These are phyloP conservation scores for Globisporangium spinosum DNA, from an alignment of 352 stramenopile species.

Conservation along the genomic window DNA sequence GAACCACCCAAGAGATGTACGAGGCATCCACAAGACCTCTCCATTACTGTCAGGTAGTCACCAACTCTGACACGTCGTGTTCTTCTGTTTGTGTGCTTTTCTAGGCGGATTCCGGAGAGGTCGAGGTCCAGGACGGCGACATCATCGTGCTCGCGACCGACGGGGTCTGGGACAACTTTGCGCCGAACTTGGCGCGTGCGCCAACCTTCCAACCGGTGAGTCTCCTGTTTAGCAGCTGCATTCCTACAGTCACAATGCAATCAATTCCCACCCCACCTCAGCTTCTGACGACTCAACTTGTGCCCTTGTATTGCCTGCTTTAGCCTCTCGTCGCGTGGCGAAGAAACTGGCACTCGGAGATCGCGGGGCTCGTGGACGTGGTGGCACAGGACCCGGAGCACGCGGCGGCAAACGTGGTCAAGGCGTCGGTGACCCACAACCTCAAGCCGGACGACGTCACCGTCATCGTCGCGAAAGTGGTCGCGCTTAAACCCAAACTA, in stretches of 20 bases:
- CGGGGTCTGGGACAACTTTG: slow-evolving; percentile 83
- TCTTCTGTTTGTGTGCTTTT: background rate
- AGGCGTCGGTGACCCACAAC: slow-evolving; percentile 71
- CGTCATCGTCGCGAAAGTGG: slow-evolving; percentile 71
- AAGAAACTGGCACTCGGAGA: slow-evolving; percentile 54
- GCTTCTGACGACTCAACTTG: background rate
- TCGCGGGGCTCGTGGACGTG: slow-evolving; percentile 57
- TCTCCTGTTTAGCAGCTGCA: background rate
- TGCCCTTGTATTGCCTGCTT: slow-evolving; percentile 3
- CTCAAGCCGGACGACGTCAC: slow-evolving; percentile 84
- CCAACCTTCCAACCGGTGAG: slow-evolving; percentile 57
- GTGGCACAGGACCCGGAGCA: slow-evolving; percentile 44
- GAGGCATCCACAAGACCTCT: slow-evolving; percentile 9
- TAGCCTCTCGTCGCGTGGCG: slow-evolving; percentile 64
- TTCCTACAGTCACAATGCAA: background rate
- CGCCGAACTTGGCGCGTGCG: slow-evolving; percentile 42
- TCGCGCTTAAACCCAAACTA: slow-evolving; percentile 46
- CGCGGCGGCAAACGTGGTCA: slow-evolving; percentile 58
- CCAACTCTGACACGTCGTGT: background rate
- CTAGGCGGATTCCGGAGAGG: slow-evolving; percentile 64
- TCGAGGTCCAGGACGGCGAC: slow-evolving; percentile 71
- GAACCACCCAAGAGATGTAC: slow-evolving; percentile 67
- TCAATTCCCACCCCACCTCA: background rate
- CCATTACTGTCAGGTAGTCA: background rate
- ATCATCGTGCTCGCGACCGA: slow-evolving; percentile 78